Base-by-base conservation (phyloP, 495 filamentous ascomycete genomes). In the Tuber calosporum region DNA sequence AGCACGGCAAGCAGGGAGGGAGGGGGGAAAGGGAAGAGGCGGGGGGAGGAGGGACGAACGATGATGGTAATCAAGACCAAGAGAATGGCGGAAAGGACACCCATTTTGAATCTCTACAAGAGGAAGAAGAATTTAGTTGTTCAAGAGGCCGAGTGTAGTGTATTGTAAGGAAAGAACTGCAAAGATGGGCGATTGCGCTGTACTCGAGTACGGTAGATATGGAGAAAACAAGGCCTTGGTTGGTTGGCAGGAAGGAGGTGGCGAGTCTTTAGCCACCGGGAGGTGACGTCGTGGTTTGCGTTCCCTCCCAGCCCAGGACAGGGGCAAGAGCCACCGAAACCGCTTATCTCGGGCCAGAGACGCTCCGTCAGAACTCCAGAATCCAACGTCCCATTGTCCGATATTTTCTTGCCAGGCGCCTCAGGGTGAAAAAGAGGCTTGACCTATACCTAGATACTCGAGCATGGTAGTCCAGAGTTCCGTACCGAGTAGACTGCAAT, bases 61-160 rank as follows among this genome's bases (percentile, higher is more conserved):
- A 90, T 73, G 83, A 91, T 79, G 80, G 88, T 86, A 81, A 89
- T 80, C 73, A 90, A 69, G 75, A 88, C 68, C 73, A 90, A 74
- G 78, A 89, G 75, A 80, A 90, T 79, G 79, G 87, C 82, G 67
- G 86, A 82, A 13, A 83, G 86, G 72, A 86, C 87, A 73, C 84
- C 84, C 82, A 90, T 90, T 19, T 62, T 34, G 53, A 62, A 62
- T 11, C 26, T 34, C 34, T 62, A 26, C 30, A 11, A 2, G 53
- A 26, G 48, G n/a, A 26, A 26, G 45, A 8, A 53, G 53, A 30
- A 7, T 34, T 62, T 34, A 11, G 53, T 58, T 1, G 26, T 34
- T 30, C 4, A 26, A 34, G 53, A 34, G 0, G 26, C 1, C 19
- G 26, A 30, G 53, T 62, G 53, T 4, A 58, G 48, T 58, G 48